Evolutionary conservation across 768 basidiomycete genomes (phyloP).

Genomic region (Clitopilus hobsonii): DNA sequence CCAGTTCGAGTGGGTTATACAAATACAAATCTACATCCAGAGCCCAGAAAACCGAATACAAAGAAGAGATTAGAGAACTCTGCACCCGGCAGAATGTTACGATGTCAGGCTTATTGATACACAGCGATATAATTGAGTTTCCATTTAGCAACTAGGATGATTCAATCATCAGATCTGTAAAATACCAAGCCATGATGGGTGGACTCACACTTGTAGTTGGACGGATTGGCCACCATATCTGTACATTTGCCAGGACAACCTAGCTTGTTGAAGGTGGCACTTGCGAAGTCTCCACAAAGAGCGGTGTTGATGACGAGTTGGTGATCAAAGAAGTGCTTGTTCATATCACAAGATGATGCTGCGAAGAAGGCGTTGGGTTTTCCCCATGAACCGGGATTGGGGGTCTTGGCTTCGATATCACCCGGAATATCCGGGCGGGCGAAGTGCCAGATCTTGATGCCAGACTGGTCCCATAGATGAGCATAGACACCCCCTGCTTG

Average conservation of each 20-base stretch:
- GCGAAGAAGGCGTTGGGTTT: constrained; percentile 49
- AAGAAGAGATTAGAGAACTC: neutral
- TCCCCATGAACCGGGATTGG: constrained; percentile 48
- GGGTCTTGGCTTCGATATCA: constrained; percentile 41
- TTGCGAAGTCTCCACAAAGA: constrained; percentile 44
- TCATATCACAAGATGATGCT: constrained; percentile 42
- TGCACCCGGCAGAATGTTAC: neutral
- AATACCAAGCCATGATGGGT: neutral
- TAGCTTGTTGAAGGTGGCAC: constrained; percentile 24
- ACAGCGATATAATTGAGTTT: constrained; percentile 47
- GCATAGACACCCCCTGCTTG: constrained; percentile 49
- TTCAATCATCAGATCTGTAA: neutral
- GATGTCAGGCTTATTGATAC: constrained; percentile 5
- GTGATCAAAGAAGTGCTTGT: constrained; percentile 48
- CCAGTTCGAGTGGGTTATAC: neutral
- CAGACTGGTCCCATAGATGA: constrained; percentile 46
- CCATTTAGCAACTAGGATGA: constrained; percentile 43
- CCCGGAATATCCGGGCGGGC: constrained; percentile 43
- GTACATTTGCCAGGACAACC: constrained; percentile 45
- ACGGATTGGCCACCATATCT: constrained; percentile 46
- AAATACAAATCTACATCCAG: neutral
- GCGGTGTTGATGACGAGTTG: constrained; percentile 42
- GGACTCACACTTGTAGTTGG: constrained; percentile 42
- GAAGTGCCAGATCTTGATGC: constrained; percentile 58
- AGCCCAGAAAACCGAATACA: neutral